Evolutionary conservation across 1,284 basidiomycete genomes (phyloP).

Genomic region (Tylopilus sp.): DNA sequence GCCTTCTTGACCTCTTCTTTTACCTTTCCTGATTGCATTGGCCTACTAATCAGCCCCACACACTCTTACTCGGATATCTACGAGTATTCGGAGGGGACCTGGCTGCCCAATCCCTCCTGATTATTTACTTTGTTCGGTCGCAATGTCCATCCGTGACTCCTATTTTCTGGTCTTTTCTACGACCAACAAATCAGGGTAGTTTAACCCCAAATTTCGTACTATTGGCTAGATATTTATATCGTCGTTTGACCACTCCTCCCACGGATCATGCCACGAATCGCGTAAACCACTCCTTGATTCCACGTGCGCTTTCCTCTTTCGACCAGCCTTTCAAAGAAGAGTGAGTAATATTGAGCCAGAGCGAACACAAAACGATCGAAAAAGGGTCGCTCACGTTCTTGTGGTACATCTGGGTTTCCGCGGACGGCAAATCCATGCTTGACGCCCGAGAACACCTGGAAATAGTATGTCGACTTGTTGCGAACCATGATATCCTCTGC

Average conservation of each 20-base stretch:
- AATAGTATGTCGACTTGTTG: conserved; percentile 25
- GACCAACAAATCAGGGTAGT: too few species aligned
- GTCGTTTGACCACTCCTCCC: neutral
- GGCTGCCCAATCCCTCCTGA: too few species aligned
- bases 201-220: too few species aligned
- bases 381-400: conserved; percentile 21
- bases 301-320: neutral
- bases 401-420: conserved; percentile 14
- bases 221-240: neutral
- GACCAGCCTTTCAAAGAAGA: neutral
- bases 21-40: conserved; percentile 43
- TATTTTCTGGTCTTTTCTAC: too few species aligned
- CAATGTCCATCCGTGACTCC: too few species aligned
- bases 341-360: neutral
- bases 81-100: conserved; percentile 34
- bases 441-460: conserved; percentile 38
- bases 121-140: too few species aligned
- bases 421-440: conserved; percentile 38
- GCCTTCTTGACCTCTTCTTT: conserved; percentile 41
- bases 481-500: conserved; percentile 31
- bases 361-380: neutral
- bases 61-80: too few species aligned
- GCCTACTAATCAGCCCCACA: conserved; percentile 43
- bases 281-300: neutral
- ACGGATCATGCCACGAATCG: neutral